These are phyloP conservation scores for Hamamelis virginiana DNA, from an alignment of 164 flowering plant species.

Conservation along the genomic window DNA sequence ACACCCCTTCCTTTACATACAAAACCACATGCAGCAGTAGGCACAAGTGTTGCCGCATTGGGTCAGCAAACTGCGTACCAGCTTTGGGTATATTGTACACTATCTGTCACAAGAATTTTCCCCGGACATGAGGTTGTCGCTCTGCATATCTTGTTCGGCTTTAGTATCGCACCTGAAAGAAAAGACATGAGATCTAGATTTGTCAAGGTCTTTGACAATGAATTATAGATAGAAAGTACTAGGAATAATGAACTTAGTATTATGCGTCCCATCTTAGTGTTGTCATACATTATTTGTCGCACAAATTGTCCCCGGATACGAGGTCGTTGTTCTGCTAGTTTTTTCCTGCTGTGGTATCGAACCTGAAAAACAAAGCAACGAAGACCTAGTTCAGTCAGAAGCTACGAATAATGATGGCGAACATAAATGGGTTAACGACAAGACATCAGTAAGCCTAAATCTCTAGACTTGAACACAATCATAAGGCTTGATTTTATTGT, in stretches of 20 bases:
- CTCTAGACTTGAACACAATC: too few relatives aligned
- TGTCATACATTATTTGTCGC: constrained; percentile 32
- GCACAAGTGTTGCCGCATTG: constrained; percentile 10
- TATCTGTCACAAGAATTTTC: constrained; percentile 23
- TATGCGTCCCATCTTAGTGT: constrained; percentile 9
- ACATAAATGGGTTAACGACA: not conserved
- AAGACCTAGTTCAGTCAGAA: not conserved
- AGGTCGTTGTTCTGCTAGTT: constrained; percentile 58
- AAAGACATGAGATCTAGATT: not conserved
- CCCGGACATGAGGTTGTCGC: constrained; percentile 12
- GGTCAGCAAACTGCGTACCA: constrained; percentile 10
- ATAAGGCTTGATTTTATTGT: too few relatives aligned
- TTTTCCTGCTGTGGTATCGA: constrained; percentile 56
- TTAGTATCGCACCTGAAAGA: constrained; percentile 26
- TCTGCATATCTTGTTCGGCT: constrained; percentile 24
- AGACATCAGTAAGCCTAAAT: too few relatives aligned
- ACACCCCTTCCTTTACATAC: constrained; percentile 1
- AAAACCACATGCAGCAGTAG: not conserved
- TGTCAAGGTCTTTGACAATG: not conserved
- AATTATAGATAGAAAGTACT: not conserved
- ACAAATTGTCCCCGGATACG: constrained; percentile 62
- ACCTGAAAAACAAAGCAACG: constrained; percentile 36
- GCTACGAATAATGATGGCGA: not conserved
- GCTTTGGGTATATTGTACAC: constrained; percentile 15
- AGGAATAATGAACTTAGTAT: not conserved